Evolutionary conservation across 1,139 yeast species (phyloP), one percentile per base, ranked within the genome.

Genomic region (Yamadazyma kanchanaburiensis): DNA sequence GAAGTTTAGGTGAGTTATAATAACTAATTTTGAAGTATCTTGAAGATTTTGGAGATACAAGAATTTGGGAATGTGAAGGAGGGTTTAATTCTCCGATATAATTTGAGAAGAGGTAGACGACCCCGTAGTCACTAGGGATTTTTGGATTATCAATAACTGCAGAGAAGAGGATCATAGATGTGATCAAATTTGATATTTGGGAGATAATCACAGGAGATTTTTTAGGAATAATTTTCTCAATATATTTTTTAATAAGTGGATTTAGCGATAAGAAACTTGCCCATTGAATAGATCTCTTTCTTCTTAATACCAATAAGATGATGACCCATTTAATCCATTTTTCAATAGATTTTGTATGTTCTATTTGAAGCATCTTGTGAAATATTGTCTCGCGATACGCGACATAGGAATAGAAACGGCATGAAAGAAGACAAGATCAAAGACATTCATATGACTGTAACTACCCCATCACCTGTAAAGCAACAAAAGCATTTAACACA

Each of bases 91-190:
- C 54, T 16, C 60, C 61, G 26, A 55, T 53, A 26, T 64, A 66
- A 26, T 48, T 49, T 33, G 60, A 46, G 50, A 60, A 52, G 10
- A 65, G 39, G 34, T 59, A 63, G n/a, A 66, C 49, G 42, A 58
- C 53, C 7, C 56, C 41, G 35, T 66, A 67, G 42, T 67, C 74
- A 38, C 63, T 60, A 12, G 72, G 69, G 21, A 67, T 51, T 8
- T 29, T 33, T 9, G 40, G 34, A 32, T 53, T 60, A 25, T 45
- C 47, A n/a, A 48, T 38, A 1, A 59, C 43, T 3, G 71, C 72
- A 15, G 38, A 34, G 32, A 59, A 64, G 24, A 66, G 47, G 21
- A 66, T 40, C 3, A 36, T 33, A 25, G 60, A 49, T 15, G 59
- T 48, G 16, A 56, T 37, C 7, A 50, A 36, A 40, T 66, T 66